phyloP scores from a whole-genome alignment of 2,329 filamentous ascomycete species.

The Nigrospora oryzae region DNA sequence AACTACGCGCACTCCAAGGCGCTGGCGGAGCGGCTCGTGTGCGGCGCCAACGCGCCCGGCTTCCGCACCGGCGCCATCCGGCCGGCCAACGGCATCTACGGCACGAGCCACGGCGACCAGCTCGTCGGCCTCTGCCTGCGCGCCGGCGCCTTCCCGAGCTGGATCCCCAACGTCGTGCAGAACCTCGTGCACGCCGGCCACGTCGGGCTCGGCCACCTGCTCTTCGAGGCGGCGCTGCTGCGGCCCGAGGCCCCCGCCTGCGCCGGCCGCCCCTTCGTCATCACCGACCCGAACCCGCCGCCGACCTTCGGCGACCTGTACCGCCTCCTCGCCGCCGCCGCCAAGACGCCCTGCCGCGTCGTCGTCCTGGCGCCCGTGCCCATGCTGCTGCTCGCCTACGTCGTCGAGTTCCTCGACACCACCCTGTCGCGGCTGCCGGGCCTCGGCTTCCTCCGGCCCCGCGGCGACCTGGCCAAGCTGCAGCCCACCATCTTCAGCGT shows the following conservation, averaged over 20 bases:
- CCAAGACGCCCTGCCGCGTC: slow-evolving; percentile 22
- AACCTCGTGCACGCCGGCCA: slow-evolving; percentile 42
- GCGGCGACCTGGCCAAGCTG: slow-evolving; percentile 24
- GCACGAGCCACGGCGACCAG: slow-evolving; percentile 30
- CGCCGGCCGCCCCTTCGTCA: slow-evolving; percentile 37
- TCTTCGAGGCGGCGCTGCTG: slow-evolving; percentile 41
- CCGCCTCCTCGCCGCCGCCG: slow-evolving; percentile 18
- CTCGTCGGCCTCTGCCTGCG: slow-evolving; percentile 29
- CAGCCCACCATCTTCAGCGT: slow-evolving; percentile 31
- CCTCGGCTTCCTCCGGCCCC: slow-evolving; percentile 20
- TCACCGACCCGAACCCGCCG: slow-evolving; percentile 41
- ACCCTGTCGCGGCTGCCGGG: slow-evolving; percentile 15
- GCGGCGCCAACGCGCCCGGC: slow-evolving; percentile 21
- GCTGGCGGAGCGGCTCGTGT: slow-evolving; percentile 41
- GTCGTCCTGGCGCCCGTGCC: slow-evolving; percentile 21
- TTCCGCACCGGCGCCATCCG: slow-evolving; percentile 44
- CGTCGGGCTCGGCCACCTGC: slow-evolving; percentile 43
- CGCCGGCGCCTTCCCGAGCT: slow-evolving; percentile 28
- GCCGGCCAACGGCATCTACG: slow-evolving; percentile 44
- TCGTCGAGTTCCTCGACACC: slow-evolving; percentile 26
- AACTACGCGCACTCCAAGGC: slow-evolving; percentile 45
- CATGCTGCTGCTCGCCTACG: slow-evolving; percentile 27
- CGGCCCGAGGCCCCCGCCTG: slow-evolving; percentile 22
- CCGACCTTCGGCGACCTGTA: slow-evolving; percentile 31
- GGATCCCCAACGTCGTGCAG: slow-evolving; percentile 34